Evolutionary conservation across 805 yeast species (phyloP).

Genomic region (Soucietia sequanensis): DNA sequence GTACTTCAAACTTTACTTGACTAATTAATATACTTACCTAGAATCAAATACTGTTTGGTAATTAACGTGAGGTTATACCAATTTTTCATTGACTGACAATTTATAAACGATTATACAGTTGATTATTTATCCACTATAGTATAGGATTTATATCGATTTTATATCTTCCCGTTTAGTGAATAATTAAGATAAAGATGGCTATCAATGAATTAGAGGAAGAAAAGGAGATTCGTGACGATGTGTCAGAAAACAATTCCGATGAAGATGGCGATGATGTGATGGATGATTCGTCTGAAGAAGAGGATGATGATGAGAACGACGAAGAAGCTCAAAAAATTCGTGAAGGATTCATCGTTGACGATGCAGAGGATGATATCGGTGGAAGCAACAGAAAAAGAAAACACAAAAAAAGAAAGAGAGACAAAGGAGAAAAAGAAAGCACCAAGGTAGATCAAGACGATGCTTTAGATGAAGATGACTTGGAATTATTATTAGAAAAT

Average conservation of each 20-base stretch:
- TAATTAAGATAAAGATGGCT: too few relatives aligned
- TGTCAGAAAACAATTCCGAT: slow-evolving; percentile 27
- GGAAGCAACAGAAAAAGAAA: slow-evolving; percentile 27
- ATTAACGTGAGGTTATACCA: too few relatives aligned
- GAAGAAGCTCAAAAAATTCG: slow-evolving; percentile 85
- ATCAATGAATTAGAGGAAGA: slow-evolving; percentile 31
- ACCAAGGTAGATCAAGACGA: slow-evolving; percentile 48
- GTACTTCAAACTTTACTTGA: too few relatives aligned
- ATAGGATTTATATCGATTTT: too few relatives aligned
- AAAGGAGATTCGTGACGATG: slow-evolving; percentile 35
- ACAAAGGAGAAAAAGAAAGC: slow-evolving; percentile 16
- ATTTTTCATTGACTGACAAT: too few relatives aligned
- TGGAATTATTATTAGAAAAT: slow-evolving; percentile 87
- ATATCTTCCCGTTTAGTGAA: too few relatives aligned
- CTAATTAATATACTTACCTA: too few relatives aligned
- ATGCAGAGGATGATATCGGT: slow-evolving; percentile 55
- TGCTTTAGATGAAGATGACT: slow-evolving; percentile 90
- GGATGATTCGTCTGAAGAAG: slow-evolving; percentile 82
- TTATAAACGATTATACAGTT: too few relatives aligned
- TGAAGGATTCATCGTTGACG: slow-evolving; percentile 93
- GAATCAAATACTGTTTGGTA: too few relatives aligned
- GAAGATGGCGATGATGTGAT: slow-evolving; percentile 40
- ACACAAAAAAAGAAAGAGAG: slow-evolving; percentile 42
- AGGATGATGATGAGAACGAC: slow-evolving; percentile 81
- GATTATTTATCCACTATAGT: too few relatives aligned